phyloP scores from a whole-genome alignment of 805 yeast genomes.

The Metschnikowia baotianmanensis region DNA sequence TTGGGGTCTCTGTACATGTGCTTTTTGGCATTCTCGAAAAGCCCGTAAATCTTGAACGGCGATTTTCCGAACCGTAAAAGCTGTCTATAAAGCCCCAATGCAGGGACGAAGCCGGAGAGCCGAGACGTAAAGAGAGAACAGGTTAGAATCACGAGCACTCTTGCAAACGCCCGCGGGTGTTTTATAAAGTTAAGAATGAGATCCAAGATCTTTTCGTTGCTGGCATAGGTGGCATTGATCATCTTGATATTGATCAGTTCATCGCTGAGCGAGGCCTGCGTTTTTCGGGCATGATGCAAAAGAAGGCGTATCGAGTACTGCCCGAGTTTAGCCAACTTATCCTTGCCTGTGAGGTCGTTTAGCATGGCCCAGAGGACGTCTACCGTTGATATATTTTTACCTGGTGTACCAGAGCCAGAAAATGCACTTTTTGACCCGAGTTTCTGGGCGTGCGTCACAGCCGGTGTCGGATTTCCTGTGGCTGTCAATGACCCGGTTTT shows the following conservation, averaged over 20 bases:
- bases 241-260: constrained; percentile 29
- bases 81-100: constrained; percentile 59
- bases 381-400: constrained; percentile 22
- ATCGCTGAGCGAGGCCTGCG: constrained; percentile 35
- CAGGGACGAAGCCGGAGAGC: constrained; percentile 44
- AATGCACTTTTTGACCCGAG: background rate
- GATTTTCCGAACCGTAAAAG: constrained; percentile 67
- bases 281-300: constrained; percentile 43
- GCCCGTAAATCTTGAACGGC: constrained; percentile 52
- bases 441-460: background rate
- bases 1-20: constrained; percentile 13
- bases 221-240: constrained; percentile 32
- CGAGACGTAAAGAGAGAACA: constrained; percentile 40
- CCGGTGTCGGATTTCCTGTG: background rate
- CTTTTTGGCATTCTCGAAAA: constrained; percentile 28
- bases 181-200: constrained; percentile 33
- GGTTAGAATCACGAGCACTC: constrained; percentile 32
- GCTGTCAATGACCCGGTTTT: background rate
- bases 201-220: constrained; percentile 31
- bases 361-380: constrained; percentile 54
- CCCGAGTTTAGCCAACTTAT: constrained; percentile 62
- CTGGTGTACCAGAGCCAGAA: background rate
- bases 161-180: constrained; percentile 38
- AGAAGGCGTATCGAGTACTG: constrained; percentile 58
- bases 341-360: constrained; percentile 64